phyloP scores from a whole-genome alignment of 192 early-diverging fungal species.

The Backusella luteola region DNA sequence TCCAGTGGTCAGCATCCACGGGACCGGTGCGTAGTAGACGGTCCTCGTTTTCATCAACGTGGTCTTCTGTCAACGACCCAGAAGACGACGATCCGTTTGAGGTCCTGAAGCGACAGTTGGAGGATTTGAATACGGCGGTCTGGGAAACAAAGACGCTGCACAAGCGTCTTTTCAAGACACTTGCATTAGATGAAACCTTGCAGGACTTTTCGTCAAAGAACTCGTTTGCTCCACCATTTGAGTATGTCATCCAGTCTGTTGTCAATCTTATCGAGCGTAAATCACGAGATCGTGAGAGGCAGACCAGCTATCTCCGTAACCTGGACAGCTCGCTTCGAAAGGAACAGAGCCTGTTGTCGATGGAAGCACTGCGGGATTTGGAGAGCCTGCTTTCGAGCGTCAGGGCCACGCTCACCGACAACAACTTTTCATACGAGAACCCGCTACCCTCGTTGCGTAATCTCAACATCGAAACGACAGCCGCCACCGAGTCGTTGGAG shows the following conservation, averaged over 20 bases:
- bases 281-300: slow-evolving; percentile 36
- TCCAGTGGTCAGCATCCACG: slow-evolving; percentile 26
- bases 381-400: slow-evolving; percentile 18
- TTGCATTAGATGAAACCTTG: slow-evolving; percentile 33
- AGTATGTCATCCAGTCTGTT: slow-evolving; percentile 37
- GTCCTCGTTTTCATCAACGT: slow-evolving; percentile 32
- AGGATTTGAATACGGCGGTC: slow-evolving; percentile 38
- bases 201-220: slow-evolving; percentile 4
- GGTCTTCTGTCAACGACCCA: slow-evolving; percentile 32
- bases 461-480: slow-evolving; percentile 26
- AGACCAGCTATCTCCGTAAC: slow-evolving; percentile 23
- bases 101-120: slow-evolving; percentile 34
- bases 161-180: slow-evolving; percentile 37
- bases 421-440: slow-evolving; percentile 26
- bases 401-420: slow-evolving; percentile 19
- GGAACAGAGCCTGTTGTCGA: slow-evolving; percentile 20
- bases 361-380: slow-evolving; percentile 27
- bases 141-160: slow-evolving; percentile 45
- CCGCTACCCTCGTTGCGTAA: slow-evolving; percentile 30
- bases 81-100: slow-evolving; percentile 42
- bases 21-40: slow-evolving; percentile 27
- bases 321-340: slow-evolving; percentile 32
- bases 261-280: slow-evolving; percentile 26
- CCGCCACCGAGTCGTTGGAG: slow-evolving; percentile 33
- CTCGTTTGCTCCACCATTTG: slow-evolving; percentile 28